Percentiles rank a stretch among this genome's conserved stretches.
phyloP scores from a whole-genome alignment of 352 stramenopile genomes.

The Globisporangium solare region DNA sequence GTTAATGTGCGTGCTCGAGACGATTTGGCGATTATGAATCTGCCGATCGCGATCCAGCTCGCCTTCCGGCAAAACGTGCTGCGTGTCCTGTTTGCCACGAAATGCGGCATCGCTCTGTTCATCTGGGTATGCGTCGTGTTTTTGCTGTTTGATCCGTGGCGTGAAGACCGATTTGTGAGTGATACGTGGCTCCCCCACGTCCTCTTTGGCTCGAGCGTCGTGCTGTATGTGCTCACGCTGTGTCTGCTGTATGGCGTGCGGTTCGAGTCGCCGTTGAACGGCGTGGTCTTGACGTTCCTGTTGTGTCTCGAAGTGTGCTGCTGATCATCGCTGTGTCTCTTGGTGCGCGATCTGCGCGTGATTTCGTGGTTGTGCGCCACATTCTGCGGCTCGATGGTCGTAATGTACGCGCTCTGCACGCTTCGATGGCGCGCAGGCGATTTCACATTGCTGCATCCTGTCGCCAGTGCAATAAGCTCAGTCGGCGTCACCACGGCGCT shows the following conservation, averaged over 20 bases:
- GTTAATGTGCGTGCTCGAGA: not conserved
- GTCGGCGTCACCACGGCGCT: not conserved
- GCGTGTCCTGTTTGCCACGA: slow-evolving; percentile 2
- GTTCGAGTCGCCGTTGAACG: slow-evolving; percentile 17
- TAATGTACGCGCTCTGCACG: slow-evolving; percentile 3
- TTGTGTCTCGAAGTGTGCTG: slow-evolving; percentile 8
- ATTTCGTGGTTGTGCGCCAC: not conserved
- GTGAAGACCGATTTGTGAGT: not conserved
- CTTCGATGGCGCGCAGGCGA: not conserved
- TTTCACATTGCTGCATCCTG: slow-evolving; percentile 7
- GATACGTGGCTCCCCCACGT: slow-evolving; percentile 1
- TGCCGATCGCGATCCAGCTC: slow-evolving; percentile 7
- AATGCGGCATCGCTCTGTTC: not conserved
- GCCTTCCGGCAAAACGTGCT: slow-evolving; percentile 21
- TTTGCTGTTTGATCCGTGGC: slow-evolving; percentile 7
- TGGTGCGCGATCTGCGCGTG: not conserved
- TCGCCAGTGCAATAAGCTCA: not conserved
- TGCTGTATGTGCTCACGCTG: slow-evolving; percentile 13
- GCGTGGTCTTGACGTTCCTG: slow-evolving; percentile 11
- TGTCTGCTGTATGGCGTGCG: slow-evolving; percentile 18
- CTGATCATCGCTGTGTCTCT: not conserved
- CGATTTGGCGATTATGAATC: slow-evolving; percentile 10
- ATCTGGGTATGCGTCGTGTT: not conserved
- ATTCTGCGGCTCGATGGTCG: slow-evolving; percentile 1
- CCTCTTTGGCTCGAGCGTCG: not conserved